phyloP scores from a whole-genome alignment of 495 filamentous ascomycete species.

The Haplographium delicatum region DNA sequence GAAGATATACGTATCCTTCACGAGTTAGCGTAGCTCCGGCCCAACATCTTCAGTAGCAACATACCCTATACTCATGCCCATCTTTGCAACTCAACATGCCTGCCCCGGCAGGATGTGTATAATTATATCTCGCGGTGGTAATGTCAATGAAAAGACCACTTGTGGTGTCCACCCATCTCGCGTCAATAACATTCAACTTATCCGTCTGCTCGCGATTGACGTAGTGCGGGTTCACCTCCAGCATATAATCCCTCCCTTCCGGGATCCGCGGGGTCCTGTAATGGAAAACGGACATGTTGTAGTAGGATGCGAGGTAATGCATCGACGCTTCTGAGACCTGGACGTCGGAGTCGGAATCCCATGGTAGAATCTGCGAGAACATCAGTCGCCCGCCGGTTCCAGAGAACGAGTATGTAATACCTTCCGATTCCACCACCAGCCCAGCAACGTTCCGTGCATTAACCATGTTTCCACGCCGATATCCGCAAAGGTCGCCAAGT shows the following conservation, averaged over 20 bases:
- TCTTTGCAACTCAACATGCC: slow-evolving; percentile 38
- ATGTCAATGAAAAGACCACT: slow-evolving; percentile 86
- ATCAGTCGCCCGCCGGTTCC: slow-evolving; percentile 11
- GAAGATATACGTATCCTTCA: slow-evolving; percentile 35
- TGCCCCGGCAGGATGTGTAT: slow-evolving; percentile 38
- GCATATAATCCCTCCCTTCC: slow-evolving; percentile 56
- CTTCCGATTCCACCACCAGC: slow-evolving; percentile 90
- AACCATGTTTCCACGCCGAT: slow-evolving; percentile 77
- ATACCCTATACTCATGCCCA: slow-evolving; percentile 36
- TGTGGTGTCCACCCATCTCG: slow-evolving; percentile 72
- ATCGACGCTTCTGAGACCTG: slow-evolving; percentile 66
- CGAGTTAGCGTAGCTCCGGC: not conserved
- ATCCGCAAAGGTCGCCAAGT: slow-evolving; percentile 59
- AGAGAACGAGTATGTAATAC: slow-evolving; percentile 42
- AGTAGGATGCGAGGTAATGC: slow-evolving; percentile 53
- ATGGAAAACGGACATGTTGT: slow-evolving; percentile 59
- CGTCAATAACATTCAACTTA: slow-evolving; percentile 79
- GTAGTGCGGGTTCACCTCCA: slow-evolving; percentile 75
- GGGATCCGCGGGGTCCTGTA: slow-evolving; percentile 39
- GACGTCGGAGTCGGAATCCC: slow-evolving; percentile 83
- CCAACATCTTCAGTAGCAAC: slow-evolving; percentile 4
- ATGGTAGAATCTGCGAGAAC: slow-evolving; percentile 58
- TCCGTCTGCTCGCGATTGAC: slow-evolving; percentile 52
- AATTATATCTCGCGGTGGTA: slow-evolving; percentile 64
- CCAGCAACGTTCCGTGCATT: slow-evolving; percentile 78